Evolutionary conservation across 352 stramenopile species (phyloP).

Genomic region (Pythium aphanidermatum): DNA sequence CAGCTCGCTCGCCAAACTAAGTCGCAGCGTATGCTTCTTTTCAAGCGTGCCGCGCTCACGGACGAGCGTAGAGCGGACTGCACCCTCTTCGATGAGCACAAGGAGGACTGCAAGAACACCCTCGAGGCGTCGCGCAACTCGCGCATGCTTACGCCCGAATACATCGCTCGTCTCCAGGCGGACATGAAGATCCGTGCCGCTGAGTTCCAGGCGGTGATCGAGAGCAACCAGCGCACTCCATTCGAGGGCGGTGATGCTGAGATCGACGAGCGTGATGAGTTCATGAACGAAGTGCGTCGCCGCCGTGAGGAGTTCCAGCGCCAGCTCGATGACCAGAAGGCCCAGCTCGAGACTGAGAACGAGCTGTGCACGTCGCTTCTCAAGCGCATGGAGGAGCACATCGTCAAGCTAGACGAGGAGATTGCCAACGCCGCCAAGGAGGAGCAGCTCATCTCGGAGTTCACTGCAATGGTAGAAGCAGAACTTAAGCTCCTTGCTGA

Average conservation of each 20-base stretch:
- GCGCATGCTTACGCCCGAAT: constrained; percentile 76
- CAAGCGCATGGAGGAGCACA: constrained; percentile 80
- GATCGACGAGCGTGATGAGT: constrained; percentile 79
- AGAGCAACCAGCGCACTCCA: constrained; percentile 82
- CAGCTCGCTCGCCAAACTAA: constrained; percentile 75
- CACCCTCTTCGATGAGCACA: constrained; percentile 79
- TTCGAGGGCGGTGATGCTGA: constrained; percentile 68
- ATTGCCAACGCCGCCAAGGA: constrained; percentile 68
- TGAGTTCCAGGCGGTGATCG: constrained; percentile 66
- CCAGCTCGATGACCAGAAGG: constrained; percentile 70
- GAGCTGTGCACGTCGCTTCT: constrained; percentile 74
- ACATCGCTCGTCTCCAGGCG: constrained; percentile 73
- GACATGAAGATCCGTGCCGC: constrained; percentile 81
- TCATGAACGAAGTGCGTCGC: constrained; percentile 84
- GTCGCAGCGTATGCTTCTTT: constrained; percentile 81
- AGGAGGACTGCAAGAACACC: constrained; percentile 75
- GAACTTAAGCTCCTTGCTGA: constrained; percentile 75
- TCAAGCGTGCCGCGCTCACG: constrained; percentile 81
- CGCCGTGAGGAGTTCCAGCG: constrained; percentile 80
- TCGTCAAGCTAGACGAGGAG: constrained; percentile 70
- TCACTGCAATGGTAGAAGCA: constrained; percentile 56
- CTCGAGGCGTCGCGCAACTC: constrained; percentile 65
- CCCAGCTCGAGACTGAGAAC: constrained; percentile 71
- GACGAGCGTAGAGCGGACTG: constrained; percentile 78
- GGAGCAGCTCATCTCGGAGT: constrained; percentile 69